Conservation (phyloP, 2,329 filamentous ascomycete species). For the Aspergillus versicolor region DNA sequence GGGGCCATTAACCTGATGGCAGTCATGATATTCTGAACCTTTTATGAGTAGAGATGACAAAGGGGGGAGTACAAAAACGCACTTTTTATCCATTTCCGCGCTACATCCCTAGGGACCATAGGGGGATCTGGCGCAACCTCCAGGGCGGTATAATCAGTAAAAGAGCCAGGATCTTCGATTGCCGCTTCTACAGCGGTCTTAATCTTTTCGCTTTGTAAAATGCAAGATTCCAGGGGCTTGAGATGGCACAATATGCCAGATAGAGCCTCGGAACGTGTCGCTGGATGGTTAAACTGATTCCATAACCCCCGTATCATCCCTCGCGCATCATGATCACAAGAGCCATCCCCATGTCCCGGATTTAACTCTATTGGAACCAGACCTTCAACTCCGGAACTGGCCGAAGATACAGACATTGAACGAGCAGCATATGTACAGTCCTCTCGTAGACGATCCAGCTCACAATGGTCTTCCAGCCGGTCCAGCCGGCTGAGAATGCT, state of each 20-base stretch:
- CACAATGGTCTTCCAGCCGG: neutral
- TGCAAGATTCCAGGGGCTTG: neutral
- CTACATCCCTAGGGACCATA: neutral
- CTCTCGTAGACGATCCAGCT: neutral
- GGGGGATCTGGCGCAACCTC: no score
- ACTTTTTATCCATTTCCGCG: neutral
- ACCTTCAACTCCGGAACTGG: neutral
- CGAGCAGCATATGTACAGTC: neutral
- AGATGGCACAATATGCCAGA: neutral
- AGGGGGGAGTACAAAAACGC: no score
- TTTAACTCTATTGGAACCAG: no score
- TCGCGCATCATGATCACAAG: neutral
- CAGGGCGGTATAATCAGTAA: no score
- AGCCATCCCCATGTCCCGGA: no score
- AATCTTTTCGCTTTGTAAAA: neutral
- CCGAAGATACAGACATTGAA: neutral
- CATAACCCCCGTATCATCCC: neutral
- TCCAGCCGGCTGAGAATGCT: neutral
- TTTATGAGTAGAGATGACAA: no score
- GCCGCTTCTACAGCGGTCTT: neutral
- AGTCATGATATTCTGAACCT: neutral
- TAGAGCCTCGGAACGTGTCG: neutral
- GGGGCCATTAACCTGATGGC: neutral
- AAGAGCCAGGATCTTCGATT: neutral
- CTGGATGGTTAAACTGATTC: neutral